Base-by-base conservation (phyloP, 768 basidiomycete species). In the Russula ochroleuca region DNA sequence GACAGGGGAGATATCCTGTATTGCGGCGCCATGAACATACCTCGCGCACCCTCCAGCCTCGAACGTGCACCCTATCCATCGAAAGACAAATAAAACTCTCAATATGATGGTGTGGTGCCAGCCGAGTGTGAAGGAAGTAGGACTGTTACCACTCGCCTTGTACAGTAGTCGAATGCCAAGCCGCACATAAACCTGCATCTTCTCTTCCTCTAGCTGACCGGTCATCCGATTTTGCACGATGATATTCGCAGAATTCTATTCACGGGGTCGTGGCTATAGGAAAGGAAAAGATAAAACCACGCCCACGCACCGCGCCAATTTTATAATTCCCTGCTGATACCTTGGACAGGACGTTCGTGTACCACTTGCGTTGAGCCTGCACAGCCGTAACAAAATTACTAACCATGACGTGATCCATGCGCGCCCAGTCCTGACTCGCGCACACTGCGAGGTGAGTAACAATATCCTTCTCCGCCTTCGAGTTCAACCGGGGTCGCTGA, bases 351-450 rank as follows among this genome's bases (percentile, higher is more conserved):
- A 98, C 82, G 78, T 88, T 92, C 65, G 93, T 94, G 72, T 95
- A 90, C 89, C 93, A 98, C 77, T 99, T 99, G 71, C 96, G 80
- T 79, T 98, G 95, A 65, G 96, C 96, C 77, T 97, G 94, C 67
- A 83, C 86, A 6, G 92, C 88, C 0, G 95, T 98, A 3, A 98
- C 95, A 68, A 92, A 99, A 72, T 96, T 94, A 19, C 91, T 88
- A 14, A 96, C 94, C 49, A 97, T 85, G 67, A 98, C 92, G 66
- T 87, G 74, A 70, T 97, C 88, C 33, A 98, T 88, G 64, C 86
- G 83, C 41, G 81, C 85, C 94, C 95, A 98, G 73, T 98, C 97
- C 68, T 87, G 83, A 67, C 88, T 91, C 11, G 97, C 94, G 70
- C 96, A 99, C 11, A 98, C 85, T 1, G 94, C 97, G n/a, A 99